These are phyloP conservation scores for Spathaspora girioi DNA, from an alignment of 805 yeast species.

Conservation along the genomic window DNA sequence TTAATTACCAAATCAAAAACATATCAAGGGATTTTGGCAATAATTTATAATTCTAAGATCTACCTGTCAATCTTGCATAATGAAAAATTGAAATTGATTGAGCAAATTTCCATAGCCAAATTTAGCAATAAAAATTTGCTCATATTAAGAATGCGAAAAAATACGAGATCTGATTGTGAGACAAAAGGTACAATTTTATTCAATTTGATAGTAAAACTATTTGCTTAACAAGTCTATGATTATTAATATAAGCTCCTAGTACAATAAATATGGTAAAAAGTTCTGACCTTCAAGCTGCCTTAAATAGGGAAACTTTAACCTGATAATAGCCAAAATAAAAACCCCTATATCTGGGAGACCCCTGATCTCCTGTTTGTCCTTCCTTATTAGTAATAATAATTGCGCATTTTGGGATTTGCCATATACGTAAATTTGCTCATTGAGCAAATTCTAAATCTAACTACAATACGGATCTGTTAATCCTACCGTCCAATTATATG, in stretches of 20 bases:
- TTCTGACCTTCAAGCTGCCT: no score
- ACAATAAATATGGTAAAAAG: no score
- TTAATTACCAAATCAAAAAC: neutral
- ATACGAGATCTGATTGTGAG: neutral
- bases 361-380: neutral
- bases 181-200: no score
- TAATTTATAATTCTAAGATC: neutral
- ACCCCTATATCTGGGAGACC: neutral
- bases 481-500: slow-evolving; percentile 68
- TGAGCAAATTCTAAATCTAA: neutral
- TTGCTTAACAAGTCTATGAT: neutral
- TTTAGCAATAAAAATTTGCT: slow-evolving; percentile 3
- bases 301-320: neutral
- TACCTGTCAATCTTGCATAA: slow-evolving; percentile 1
- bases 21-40: neutral
- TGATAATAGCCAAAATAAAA: neutral
- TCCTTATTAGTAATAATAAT: neutral
- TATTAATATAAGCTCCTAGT: no score
- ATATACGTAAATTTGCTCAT: neutral
- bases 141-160: neutral
- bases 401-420: neutral
- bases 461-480: slow-evolving; percentile 22
- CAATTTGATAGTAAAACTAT: no score
- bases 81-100: neutral
- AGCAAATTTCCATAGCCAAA: slow-evolving; percentile 1